phyloP scores from a whole-genome alignment of 495 filamentous ascomycete genomes.

The Penicillium soppii region DNA sequence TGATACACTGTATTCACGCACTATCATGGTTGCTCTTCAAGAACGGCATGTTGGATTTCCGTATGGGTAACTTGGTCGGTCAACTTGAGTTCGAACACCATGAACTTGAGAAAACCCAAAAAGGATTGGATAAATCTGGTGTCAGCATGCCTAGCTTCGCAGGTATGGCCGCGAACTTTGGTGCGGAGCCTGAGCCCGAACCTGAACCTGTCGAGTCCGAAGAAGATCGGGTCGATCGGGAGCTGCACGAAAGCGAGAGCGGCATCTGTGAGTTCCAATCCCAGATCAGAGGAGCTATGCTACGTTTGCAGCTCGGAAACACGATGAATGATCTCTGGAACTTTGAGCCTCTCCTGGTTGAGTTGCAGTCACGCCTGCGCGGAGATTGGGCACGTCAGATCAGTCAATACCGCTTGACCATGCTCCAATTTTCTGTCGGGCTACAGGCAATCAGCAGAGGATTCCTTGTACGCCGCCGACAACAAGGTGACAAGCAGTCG shows the following conservation, averaged over 20 bases:
- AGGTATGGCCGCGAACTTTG: conserved; percentile 94
- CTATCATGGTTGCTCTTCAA: conserved; percentile 93
- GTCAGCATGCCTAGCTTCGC: conserved; percentile 96
- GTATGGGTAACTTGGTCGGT: conserved; percentile 97
- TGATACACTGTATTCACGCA: conserved; percentile 98
- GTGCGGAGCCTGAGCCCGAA: conserved; percentile 68
- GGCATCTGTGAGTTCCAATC: conserved; percentile 78
- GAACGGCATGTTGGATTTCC: conserved; percentile 90
- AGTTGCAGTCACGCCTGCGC: conserved; percentile 80
- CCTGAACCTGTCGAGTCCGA: conserved; percentile 80
- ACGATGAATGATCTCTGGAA: conserved; percentile 93
- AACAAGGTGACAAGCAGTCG: conserved; percentile 58
- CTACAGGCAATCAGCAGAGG: conserved; percentile 81
- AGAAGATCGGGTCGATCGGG: conserved; percentile 83
- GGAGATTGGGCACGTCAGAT: conserved; percentile 79
- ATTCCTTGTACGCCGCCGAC: conserved; percentile 68
- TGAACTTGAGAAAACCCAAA: conserved; percentile 94
- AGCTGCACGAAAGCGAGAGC: conserved; percentile 72
- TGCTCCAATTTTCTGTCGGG: conserved; percentile 70
- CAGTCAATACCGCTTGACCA: conserved; percentile 72
- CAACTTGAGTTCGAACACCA: conserved; percentile 97
- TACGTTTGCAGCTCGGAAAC: conserved; percentile 74
- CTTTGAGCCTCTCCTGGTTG: conserved; percentile 70
- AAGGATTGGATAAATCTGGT: conserved; percentile 91
- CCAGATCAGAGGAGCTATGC: conserved; percentile 77